Conservation (phyloP, 768 basidiomycete species). For the Steccherinum ochraceum region DNA sequence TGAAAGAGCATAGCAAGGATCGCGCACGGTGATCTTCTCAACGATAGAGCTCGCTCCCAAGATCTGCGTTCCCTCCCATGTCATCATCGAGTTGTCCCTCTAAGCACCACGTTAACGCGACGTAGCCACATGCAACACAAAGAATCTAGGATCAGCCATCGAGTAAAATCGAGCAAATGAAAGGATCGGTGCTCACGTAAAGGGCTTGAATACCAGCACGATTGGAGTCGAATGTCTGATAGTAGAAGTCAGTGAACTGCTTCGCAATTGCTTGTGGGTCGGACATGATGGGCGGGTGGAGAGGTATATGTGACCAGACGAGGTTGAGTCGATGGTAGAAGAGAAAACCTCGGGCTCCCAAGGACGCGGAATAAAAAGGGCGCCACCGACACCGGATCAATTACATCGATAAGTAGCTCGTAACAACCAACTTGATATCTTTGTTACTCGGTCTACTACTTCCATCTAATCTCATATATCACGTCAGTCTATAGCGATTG, state of each 20-base stretch:
- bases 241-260: constrained; percentile 83
- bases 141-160: constrained; percentile 18
- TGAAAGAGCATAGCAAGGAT: neutral
- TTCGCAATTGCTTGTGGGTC: constrained; percentile 71
- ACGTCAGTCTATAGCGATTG: too few species aligned
- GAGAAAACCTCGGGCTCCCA: constrained; percentile 1
- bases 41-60: constrained; percentile 50
- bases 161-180: constrained; percentile 15
- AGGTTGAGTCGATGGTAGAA: neutral
- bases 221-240: constrained; percentile 64
- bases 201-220: constrained; percentile 51
- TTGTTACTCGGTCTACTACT: neutral
- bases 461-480: neutral
- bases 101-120: constrained; percentile 4
- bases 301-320: neutral
- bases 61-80: constrained; percentile 63
- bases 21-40: constrained; percentile 66
- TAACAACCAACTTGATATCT: neutral
- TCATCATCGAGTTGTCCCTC: constrained; percentile 63
- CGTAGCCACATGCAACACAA: constrained; percentile 3
- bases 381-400: neutral
- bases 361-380: neutral
- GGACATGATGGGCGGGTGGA: constrained; percentile 62
- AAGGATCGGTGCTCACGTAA: constrained; percentile 57
- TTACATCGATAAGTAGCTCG: neutral